Base-by-base conservation (phyloP, 2,329 filamentous ascomycete species). In the Phyllosticta paracitricarpa region DNA sequence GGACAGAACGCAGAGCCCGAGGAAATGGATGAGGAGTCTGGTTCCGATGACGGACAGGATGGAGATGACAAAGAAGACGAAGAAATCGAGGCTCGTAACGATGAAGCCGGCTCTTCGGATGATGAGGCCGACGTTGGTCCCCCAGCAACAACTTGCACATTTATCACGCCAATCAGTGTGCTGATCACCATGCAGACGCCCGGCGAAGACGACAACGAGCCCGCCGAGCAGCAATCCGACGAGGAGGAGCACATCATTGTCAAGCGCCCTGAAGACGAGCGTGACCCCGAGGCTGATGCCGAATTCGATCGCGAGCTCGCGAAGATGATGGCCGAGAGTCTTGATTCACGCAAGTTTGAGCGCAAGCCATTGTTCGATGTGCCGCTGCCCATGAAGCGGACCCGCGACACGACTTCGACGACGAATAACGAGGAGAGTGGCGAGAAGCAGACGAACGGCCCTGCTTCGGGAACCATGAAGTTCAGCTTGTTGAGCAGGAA, bases 281-380 rank as follows among this genome's bases (percentile, higher is more conserved):
- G 92, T 61, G 92, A 99, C 66, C 92, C 93, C 0, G 92, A 97
- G 76, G 91, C 88, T 51, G 94, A 99, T 70, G 94, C 93, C 6
- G 94, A 99, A 52, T 99, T 99, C 72, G 95, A 99, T 71, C 89
- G 93, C 68, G 94, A 97, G 75, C 94, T 96, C 73, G 92, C 94
- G 48, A 97, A 96, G 75, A 89, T 99, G 84, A 97, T 99, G 93
- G 84, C 92, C 57, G 94, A 99, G 74, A 97, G 93, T 76, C 79
- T 96, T 68, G 94, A 99, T 67, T 95, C 93, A 4, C 86, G 94
- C 68, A 97, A 96, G 69, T 96, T 96, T 67, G 94, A 99, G 70
- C 89, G 94, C 64, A 97, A 96, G 76, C 86, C 89, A 28, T 82
- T 94, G 58, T 97, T 99, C 70, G 95, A 99, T 72, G 90, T 97